phyloP scores from a whole-genome alignment of 305 asterid species.

The Fraxinus sp. region DNA sequence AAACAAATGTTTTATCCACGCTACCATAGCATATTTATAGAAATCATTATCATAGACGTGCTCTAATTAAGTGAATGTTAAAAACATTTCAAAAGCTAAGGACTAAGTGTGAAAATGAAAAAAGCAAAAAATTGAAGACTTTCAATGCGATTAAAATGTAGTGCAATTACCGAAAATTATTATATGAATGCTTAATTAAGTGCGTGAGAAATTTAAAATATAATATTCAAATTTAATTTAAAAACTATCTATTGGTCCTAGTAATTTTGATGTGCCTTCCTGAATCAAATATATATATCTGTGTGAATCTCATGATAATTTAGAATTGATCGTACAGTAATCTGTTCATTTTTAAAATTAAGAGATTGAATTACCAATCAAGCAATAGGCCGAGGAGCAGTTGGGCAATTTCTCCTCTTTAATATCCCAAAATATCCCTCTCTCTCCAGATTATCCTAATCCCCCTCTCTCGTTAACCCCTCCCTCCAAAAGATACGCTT shows the following conservation, averaged over 20 bases:
- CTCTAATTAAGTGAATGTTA: neutral
- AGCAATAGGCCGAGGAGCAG: neutral
- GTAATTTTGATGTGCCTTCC: too few relatives aligned
- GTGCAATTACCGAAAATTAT: too few relatives aligned
- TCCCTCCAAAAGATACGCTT: neutral
- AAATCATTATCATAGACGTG: neutral
- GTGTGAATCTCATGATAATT: neutral
- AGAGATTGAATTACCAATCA: neutral
- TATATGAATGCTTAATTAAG: too few relatives aligned
- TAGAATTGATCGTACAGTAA: neutral
- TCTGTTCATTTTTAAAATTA: neutral
- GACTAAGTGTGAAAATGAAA: too few relatives aligned
- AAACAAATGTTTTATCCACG: neutral
- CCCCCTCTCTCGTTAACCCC: slow-evolving; percentile 25
- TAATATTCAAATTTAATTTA: too few relatives aligned
- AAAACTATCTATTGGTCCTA: too few relatives aligned
- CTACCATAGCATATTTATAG: too few relatives aligned
- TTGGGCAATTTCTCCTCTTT: neutral
- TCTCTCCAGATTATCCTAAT: slow-evolving; percentile 59
- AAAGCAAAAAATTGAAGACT: too few relatives aligned
- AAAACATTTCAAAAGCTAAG: neutral
- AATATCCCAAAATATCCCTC: slow-evolving; percentile 18
- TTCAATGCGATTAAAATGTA: too few relatives aligned
- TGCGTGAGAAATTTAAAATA: too few relatives aligned
- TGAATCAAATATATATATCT: too few relatives aligned